Conservation (phyloP, 2,329 filamentous ascomycete genomes). For the Monilinia fructicola region DNA sequence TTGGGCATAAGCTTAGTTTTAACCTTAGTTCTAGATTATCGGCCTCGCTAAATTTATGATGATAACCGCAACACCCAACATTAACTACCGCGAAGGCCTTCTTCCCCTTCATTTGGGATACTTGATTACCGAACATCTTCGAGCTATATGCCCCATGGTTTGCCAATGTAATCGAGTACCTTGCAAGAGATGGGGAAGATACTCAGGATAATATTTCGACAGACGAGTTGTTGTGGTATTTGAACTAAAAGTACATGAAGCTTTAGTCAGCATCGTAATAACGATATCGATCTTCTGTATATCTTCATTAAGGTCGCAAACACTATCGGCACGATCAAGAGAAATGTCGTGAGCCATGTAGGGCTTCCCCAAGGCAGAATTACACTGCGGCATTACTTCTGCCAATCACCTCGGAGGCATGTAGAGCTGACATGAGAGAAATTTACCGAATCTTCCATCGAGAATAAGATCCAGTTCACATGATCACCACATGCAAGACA, state of each 20-base stretch:
- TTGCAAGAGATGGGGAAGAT: too few species aligned
- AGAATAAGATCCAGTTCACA: background rate
- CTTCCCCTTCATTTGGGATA: background rate
- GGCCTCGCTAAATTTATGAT: background rate
- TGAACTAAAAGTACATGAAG: too few species aligned
- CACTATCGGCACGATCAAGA: background rate
- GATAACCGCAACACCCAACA: background rate
- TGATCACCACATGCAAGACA: background rate
- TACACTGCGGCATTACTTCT: background rate
- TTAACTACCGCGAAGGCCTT: background rate
- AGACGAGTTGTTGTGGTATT: too few species aligned
- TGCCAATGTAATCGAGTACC: too few species aligned
- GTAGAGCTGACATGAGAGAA: background rate
- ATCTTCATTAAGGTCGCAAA: background rate
- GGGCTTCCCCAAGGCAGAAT: too few species aligned
- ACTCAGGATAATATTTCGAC: too few species aligned
- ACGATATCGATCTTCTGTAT: too few species aligned
- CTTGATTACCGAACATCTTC: background rate
- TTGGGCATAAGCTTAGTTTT: background rate
- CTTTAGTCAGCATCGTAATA: too few species aligned
- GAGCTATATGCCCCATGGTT: too few species aligned
- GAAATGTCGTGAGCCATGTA: background rate
- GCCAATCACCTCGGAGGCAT: background rate
- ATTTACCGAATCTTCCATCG: background rate
- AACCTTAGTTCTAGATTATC: too few species aligned